Base-by-base conservation (phyloP, 352 stramenopile species). In the Phytophthora chlamydospora region DNA sequence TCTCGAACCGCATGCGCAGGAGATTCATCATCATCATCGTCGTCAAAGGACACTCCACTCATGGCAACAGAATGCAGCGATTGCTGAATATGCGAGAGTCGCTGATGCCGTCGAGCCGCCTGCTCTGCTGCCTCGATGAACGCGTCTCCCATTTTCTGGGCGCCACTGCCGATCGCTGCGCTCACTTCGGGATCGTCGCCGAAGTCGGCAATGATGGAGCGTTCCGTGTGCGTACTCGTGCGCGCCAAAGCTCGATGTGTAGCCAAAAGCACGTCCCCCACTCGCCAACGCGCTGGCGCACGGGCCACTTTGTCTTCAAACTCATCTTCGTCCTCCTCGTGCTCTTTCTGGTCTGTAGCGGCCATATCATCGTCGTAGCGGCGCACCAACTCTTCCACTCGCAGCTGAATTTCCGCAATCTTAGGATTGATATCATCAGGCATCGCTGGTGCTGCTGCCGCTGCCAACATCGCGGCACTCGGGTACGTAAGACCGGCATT, bases 361-460 rank as follows among this genome's bases (percentile, higher is more conserved):
- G 54, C 59, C 17, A 73, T n/a, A 1, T 47, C 72, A 43, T 88
- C 83, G 43, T 92, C 77, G 49, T 83, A 92, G 4, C 70, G 73
- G 10, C 83, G 80, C 43, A 92, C 72, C 16, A 92, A 66, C n/a
- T 89, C 83, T 6, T 73, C 76, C 31, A 92, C 83, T 24, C 83
- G 75, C 12, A 73, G 82, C 63, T 89, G 83, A 59, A 92, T 92
- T 21, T 80, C 83, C 1, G 69, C 74, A 24, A 90, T 75, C 49
- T 90, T 71, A 0, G 80, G 72, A 29, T 85, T 86, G 5, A 53
- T 41, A 16, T 45, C 43, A 2, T 41, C 48, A 32, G 47, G 16
- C 19, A 19, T 10, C 4, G 39, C 13, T 13, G 47, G 24, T 6
- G 45, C 19, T 13, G 36, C 34, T 4, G 49, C 49, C 6, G 53